These are phyloP conservation scores for Pseudopyrenochaeta lycopersici DNA, from an alignment of 2,329 filamentous ascomycete genomes.

Conservation along the genomic window DNA sequence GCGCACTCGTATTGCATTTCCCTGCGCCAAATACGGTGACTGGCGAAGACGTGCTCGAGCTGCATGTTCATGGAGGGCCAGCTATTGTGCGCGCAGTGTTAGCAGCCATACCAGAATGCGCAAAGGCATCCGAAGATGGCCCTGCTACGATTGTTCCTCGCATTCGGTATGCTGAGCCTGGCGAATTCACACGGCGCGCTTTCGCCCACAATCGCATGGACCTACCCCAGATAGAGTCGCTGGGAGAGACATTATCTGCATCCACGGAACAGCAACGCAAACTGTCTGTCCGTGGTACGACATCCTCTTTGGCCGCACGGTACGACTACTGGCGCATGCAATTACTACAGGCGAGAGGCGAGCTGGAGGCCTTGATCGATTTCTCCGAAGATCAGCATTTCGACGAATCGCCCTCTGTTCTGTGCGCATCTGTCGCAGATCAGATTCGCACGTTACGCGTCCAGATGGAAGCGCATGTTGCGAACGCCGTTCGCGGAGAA, in stretches of 20 bases:
- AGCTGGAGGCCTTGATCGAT: constrained; percentile 95
- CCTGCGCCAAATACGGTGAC: constrained; percentile 84
- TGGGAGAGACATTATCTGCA: constrained; percentile 68
- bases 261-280: constrained; percentile 93
- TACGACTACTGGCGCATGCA: constrained; percentile 86
- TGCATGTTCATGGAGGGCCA: constrained; percentile 92
- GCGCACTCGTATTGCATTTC: constrained; percentile 84
- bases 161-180: constrained; percentile 90
- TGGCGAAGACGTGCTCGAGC: constrained; percentile 89
- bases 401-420: constrained; percentile 79
- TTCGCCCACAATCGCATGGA: constrained; percentile 88
- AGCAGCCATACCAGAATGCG: constrained; percentile 72
- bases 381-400: constrained; percentile 98
- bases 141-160: constrained; percentile 17
- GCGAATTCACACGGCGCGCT: constrained; percentile 92
- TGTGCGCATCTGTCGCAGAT: constrained; percentile 73
- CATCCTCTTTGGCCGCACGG: constrained; percentile 71
- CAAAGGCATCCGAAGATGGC: constrained; percentile 1
- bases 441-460: constrained; percentile 70
- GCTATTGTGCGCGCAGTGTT: constrained; percentile 90
- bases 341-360: constrained; percentile 82
- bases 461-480: constrained; percentile 74
- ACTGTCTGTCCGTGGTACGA: constrained; percentile 81
- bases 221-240: constrained; percentile 79
- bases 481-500: constrained; percentile 83